Evolutionary conservation across 192 early-diverging fungal genomes (phyloP), one percentile per base, ranked within the genome.

Genomic region (Phycomyces blakesleeanus): DNA sequence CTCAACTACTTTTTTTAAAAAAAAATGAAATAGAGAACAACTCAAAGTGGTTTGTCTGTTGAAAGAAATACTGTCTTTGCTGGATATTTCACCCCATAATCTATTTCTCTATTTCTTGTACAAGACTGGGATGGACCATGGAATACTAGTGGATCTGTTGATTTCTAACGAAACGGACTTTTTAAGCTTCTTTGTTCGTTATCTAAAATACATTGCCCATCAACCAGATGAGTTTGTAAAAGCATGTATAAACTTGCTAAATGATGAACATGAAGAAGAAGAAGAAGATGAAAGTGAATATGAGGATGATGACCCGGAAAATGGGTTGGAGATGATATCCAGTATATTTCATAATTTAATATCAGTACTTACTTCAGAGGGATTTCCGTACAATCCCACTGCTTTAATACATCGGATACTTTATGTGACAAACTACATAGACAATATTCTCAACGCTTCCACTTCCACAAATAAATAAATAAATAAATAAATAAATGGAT

Each of bases 141-240:
- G 55, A 14, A 53, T 73, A 6, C 34, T 73, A 53, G 57, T 73
- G 9, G 72, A 73, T 60, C 57, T 73, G 18, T 34, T 73, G 20
- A 61, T 73, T 26, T 63, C 61, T 3, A 40, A 64, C 18, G 66
- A 68, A 34, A 64, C 66, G 1, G 51, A 29, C 14, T 63, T 73
- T 44, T 49, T 73, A 7, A 47, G 34, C 11, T 68, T 69, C 47
- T 53, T 73, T 38, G 21, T 69, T 26, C 20, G 18, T 21, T 68
- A 68, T 60, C 26, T 66, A n/a, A 73, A 60, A n/a, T 68, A 68
- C 34, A 21, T 71, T 11, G 62, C 53, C 18, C 9, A 24, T 15
- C 25, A 65, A 49, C n/a, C 42, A 16, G 5, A 51, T 20, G 37
- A n/a, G 18, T 65, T 71, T 39, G 24, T 61, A 29, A 18, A 44